A percentile compares a stretch with the other conserved stretches of the same genome.
phyloP scores from a whole-genome alignment of 2,329 filamentous ascomycete species.

The Aspergillus melleus region DNA sequence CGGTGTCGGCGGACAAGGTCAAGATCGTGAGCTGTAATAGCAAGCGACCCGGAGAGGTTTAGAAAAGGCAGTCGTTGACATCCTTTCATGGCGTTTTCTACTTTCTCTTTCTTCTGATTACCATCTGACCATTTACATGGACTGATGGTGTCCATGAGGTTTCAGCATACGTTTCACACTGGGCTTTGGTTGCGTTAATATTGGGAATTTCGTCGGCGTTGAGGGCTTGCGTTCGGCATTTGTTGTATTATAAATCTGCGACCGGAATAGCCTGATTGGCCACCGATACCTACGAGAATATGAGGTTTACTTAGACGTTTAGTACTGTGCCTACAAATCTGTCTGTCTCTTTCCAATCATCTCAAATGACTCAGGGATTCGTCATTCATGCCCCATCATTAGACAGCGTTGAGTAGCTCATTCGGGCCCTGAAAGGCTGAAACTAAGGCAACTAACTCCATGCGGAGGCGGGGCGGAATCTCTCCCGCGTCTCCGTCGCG shows the following conservation, averaged over 20 bases:
- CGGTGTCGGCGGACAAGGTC: slow-evolving; percentile 82
- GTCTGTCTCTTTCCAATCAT: not conserved
- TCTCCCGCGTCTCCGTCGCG: slow-evolving; percentile 12
- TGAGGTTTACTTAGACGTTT: not conserved
- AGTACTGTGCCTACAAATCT: not conserved
- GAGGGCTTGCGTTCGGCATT: not conserved
- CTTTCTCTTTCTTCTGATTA: not conserved
- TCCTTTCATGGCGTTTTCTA: not conserved
- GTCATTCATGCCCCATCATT: not conserved
- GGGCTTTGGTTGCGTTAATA: not conserved
- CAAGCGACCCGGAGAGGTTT: slow-evolving; percentile 67
- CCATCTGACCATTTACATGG: not conserved
- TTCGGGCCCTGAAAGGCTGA: too few relatives aligned
- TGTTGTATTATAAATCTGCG: not conserved
- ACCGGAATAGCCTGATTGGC: not conserved
- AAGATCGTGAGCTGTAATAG: slow-evolving; percentile 99
- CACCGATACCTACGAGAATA: not conserved
- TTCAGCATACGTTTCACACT: not conserved
- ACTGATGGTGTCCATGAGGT: not conserved
- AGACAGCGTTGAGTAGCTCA: not conserved
- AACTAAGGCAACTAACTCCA: not conserved
- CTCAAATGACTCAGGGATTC: slow-evolving; percentile 1
- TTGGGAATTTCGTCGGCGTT: not conserved
- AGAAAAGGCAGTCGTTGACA: not conserved
- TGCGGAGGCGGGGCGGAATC: slow-evolving; percentile 17